phyloP scores from a whole-genome alignment of 2,329 filamentous ascomycete genomes.

The Aspergillus tubingensis region DNA sequence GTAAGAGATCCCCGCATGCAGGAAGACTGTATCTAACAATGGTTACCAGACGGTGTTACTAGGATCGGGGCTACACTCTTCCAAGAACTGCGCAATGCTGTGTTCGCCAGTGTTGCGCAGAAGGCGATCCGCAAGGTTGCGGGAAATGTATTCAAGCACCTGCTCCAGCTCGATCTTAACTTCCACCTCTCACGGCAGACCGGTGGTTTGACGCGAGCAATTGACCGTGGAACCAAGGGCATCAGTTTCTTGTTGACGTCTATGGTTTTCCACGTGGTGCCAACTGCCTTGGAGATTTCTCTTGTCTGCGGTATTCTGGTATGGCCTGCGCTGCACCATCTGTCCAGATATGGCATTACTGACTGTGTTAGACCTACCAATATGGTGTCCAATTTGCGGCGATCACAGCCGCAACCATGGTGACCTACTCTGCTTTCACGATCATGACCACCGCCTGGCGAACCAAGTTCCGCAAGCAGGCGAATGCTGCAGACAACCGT shows the following conservation, averaged over 20 bases:
- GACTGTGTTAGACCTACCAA: conserved; percentile 70
- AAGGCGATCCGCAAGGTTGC: conserved; percentile 93
- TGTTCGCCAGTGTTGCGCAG: conserved; percentile 95
- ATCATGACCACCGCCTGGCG: conserved; percentile 96
- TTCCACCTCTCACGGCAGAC: conserved; percentile 96
- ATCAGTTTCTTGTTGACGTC: conserved; percentile 96
- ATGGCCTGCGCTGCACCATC: conserved; percentile 23
- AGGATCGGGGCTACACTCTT: conserved; percentile 87
- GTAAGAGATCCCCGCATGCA: conserved; percentile 44
- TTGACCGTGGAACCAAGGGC: conserved; percentile 95
- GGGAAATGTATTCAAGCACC: conserved; percentile 86
- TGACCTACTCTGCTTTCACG: conserved; percentile 92
- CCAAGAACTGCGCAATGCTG: conserved; percentile 90
- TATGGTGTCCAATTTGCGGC: conserved; percentile 90
- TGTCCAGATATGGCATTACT: conserved; percentile 15
- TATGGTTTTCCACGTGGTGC: conserved; percentile 97
- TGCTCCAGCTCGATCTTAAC: conserved; percentile 83
- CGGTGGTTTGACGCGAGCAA: conserved; percentile 86
- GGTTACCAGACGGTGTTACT: conserved; percentile 69
- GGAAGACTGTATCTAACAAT: conserved; percentile 15
- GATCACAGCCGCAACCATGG: conserved; percentile 88
- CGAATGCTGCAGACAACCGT: conserved; percentile 94
- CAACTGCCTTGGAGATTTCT: conserved; percentile 88
- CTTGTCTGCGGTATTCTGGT: conserved; percentile 92
- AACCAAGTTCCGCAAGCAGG: conserved; percentile 91